phyloP scores from a whole-genome alignment of 306 rosid species.

The Chamaecrista fasciculata region DNA sequence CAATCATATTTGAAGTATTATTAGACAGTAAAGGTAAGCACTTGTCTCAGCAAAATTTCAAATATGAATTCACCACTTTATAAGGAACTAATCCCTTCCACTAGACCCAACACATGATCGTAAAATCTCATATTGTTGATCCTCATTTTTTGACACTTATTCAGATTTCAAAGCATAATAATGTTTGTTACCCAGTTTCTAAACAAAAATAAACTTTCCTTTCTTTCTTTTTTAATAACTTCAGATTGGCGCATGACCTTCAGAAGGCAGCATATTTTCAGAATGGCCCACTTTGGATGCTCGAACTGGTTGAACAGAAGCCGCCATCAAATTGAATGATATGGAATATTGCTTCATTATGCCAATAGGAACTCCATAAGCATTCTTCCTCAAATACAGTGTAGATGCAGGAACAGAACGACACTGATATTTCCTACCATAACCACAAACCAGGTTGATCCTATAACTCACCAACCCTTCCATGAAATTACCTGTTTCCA shows the following conservation, averaged over 20 bases:
- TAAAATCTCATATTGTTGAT: no score
- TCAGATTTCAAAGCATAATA: no score
- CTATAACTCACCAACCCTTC: conserved; percentile 35
- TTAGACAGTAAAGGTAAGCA: no score
- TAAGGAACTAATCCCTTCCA: no score
- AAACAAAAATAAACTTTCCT: no score
- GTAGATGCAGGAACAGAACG: conserved; percentile 15
- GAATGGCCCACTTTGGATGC: conserved; percentile 23
- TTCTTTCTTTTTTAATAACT: neutral
- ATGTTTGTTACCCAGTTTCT: no score
- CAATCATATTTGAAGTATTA: no score
- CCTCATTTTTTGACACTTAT: no score
- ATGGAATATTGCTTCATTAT: conserved; percentile 19
- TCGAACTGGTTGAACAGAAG: conserved; percentile 33
- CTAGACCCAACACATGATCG: no score
- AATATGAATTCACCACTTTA: no score
- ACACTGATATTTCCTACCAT: neutral
- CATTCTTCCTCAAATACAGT: conserved; percentile 9
- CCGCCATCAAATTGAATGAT: conserved; percentile 22
- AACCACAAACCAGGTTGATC: conserved; percentile 21
- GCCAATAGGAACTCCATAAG: conserved; percentile 6
- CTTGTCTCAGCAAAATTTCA: no score
- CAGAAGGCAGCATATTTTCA: conserved; percentile 4
- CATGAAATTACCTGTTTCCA: conserved; percentile 35
- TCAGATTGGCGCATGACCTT: neutral